phyloP scores from a whole-genome alignment of 208 protist genomes.

The Leishmania braziliensis region DNA sequence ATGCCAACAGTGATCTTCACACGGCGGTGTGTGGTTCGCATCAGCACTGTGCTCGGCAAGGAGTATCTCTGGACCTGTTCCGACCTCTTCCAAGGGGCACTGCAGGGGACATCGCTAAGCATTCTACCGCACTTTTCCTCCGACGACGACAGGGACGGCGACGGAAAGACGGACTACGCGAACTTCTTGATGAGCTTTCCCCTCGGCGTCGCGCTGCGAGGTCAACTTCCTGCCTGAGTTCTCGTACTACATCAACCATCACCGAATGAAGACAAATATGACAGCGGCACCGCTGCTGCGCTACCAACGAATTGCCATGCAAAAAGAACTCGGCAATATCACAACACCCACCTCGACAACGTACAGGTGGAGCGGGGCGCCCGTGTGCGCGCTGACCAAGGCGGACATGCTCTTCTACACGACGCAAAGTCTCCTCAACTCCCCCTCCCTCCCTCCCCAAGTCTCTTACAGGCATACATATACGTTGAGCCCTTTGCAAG shows the following conservation, averaged over 20 bases:
- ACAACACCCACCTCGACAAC: not conserved
- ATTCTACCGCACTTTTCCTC: constrained; percentile 63
- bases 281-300: constrained; percentile 68
- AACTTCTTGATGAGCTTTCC: constrained; percentile 66
- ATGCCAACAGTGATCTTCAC: constrained; percentile 62
- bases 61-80: constrained; percentile 84
- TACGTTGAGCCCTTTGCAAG: constrained; percentile 52
- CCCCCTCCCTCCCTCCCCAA: constrained; percentile 19
- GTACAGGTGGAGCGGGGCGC: constrained; percentile 31
- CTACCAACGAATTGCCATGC: constrained; percentile 25
- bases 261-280: constrained; percentile 58
- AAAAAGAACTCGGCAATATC: constrained; percentile 4
- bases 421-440: constrained; percentile 50
- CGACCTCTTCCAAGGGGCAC: constrained; percentile 50
- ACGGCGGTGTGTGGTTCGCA: constrained; percentile 56
- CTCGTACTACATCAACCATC: constrained; percentile 55
- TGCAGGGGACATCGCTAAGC: constrained; percentile 39
- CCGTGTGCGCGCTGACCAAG: constrained; percentile 63
- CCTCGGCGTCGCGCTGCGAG: constrained; percentile 41
- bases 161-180: constrained; percentile 40
- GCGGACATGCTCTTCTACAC: constrained; percentile 67
- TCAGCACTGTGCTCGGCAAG: constrained; percentile 55
- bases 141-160: constrained; percentile 48
- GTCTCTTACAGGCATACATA: constrained; percentile 59
- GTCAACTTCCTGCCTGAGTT: constrained; percentile 81